Evolutionary conservation across 2,329 filamentous ascomycete genomes (phyloP).

Genomic region (Neonectria punicea): DNA sequence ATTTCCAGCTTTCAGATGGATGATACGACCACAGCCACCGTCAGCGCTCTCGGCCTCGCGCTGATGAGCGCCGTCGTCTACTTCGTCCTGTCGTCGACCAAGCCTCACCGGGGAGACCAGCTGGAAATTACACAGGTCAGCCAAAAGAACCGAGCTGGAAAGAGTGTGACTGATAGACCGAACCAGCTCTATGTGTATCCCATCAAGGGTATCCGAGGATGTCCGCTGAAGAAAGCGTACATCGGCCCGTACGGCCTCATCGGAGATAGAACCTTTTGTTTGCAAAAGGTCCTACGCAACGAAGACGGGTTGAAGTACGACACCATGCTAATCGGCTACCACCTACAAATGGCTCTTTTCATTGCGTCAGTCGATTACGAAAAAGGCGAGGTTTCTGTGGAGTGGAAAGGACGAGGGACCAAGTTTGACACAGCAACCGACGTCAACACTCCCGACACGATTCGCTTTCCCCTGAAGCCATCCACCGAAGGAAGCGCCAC

Average conservation of each 20-base stretch:
- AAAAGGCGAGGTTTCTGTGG: constrained; percentile 10
- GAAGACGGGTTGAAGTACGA: constrained; percentile 16
- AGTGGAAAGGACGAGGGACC: constrained; percentile 24
- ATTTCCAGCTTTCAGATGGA: background rate
- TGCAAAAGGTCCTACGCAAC: constrained; percentile 33
- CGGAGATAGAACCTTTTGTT: constrained; percentile 37
- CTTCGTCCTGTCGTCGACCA: background rate
- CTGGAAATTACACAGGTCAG: constrained; percentile 34
- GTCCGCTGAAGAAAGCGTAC: constrained; percentile 18
- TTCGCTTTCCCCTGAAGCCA: constrained; percentile 33
- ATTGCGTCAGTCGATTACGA: constrained; percentile 23
- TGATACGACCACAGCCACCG: background rate
- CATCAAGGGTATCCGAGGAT: constrained; percentile 36
- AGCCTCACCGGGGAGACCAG: background rate
- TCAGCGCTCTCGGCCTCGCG: constrained; percentile 8
- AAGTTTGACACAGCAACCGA: constrained; percentile 6
- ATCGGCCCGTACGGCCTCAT: constrained; percentile 31
- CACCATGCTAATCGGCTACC: constrained; percentile 38
- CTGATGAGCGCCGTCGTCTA: background rate
- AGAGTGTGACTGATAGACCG: background rate
- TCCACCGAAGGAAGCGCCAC: background rate
- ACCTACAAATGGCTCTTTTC: constrained; percentile 36
- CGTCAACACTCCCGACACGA: background rate
- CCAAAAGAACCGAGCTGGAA: background rate
- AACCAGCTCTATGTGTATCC: constrained; percentile 39